Conservation (phyloP, 225 moss, liverwort and hornwort genomes). For the Rhytidiadelphus loreus region DNA sequence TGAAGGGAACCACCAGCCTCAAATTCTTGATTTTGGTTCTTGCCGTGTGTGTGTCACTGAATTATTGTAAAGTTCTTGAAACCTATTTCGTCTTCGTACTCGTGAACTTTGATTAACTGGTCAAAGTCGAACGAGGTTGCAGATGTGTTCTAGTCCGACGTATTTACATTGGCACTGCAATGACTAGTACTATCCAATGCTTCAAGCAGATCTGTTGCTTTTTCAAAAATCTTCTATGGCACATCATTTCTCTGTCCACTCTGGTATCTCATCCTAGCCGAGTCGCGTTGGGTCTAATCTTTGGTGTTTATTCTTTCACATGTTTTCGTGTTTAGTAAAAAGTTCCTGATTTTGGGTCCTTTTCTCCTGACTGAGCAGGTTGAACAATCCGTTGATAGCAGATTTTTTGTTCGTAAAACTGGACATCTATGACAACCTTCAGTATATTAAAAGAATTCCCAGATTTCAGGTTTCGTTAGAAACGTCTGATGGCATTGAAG, state of each 20-base stretch:
- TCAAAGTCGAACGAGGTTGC: neutral
- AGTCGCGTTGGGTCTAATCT: neutral
- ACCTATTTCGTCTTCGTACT: neutral
- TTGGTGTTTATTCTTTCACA: neutral
- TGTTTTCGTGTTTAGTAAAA: neutral
- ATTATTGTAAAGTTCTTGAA: neutral
- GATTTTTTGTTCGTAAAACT: slow-evolving; percentile 33
- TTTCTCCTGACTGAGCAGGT: slow-evolving; percentile 19
- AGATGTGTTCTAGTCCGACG: neutral
- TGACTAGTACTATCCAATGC: neutral
- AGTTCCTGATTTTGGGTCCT: neutral
- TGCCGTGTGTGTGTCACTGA: neutral
- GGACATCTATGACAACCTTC: slow-evolving; percentile 41
- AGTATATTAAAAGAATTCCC: slow-evolving; percentile 22
- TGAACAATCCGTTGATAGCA: slow-evolving; percentile 14
- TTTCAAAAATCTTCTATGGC: neutral
- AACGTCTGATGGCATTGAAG: slow-evolving; percentile 1
- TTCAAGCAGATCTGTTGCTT: neutral
- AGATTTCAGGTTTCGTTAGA: slow-evolving; percentile 22
- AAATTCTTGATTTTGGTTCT: neutral
- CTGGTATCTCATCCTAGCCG: neutral
- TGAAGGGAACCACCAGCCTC: neutral
- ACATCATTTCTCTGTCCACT: neutral
- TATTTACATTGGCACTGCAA: neutral
- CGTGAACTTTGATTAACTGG: neutral